Percentiles rank a stretch among this genome's conserved stretches.
Conservation (phyloP, 2,329 filamentous ascomycete species). For the Aspergillus aculeatus region DNA sequence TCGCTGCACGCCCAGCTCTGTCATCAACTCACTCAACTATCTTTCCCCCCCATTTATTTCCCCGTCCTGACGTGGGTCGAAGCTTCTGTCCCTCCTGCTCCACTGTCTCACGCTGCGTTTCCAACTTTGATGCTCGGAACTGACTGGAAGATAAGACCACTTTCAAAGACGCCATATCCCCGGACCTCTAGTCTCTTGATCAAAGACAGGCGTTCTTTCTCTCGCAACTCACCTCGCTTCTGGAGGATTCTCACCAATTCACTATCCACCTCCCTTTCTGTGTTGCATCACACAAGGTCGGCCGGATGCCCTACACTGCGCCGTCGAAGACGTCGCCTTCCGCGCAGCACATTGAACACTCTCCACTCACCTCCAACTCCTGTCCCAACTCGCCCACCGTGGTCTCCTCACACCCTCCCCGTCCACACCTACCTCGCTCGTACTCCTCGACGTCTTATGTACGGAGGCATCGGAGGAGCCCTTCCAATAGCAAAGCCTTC, state of each 20-base stretch:
- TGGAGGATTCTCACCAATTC: neutral
- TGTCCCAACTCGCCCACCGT: constrained; percentile 21
- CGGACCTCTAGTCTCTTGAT: neutral
- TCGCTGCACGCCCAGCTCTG: neutral
- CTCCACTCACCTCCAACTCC: constrained; percentile 41
- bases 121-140: constrained; percentile 6
- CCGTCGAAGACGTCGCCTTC: constrained; percentile 57
- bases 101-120: neutral
- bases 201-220: neutral
- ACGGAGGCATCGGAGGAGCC: constrained; percentile 60
- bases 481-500: constrained; percentile 47
- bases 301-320: constrained; percentile 53
- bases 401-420: constrained; percentile 24
- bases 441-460: constrained; percentile 61
- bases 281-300: constrained; percentile 34
- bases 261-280: constrained; percentile 21
- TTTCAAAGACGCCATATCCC: constrained; percentile 11
- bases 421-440: constrained; percentile 54
- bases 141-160: constrained; percentile 7
- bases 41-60: neutral
- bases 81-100: neutral
- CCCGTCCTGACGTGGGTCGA: neutral
- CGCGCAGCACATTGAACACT: constrained; percentile 51
- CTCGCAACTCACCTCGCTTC: neutral
- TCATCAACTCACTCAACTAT: neutral